These are phyloP conservation scores for Debaryomyces robertsiae DNA, from an alignment of 1,139 yeast genomes.

Conservation along the genomic window DNA sequence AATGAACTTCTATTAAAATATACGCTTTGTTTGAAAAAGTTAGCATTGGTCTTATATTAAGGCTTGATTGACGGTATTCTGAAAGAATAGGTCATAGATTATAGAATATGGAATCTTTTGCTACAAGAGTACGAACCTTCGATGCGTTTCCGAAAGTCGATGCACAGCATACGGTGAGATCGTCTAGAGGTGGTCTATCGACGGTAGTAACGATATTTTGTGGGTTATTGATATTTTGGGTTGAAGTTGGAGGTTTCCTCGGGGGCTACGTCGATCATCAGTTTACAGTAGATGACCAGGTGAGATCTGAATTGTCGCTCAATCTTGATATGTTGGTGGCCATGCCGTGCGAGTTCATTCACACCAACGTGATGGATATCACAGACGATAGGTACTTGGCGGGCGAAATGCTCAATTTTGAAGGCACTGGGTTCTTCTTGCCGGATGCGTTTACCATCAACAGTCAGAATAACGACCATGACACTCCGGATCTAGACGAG, in stretches of 20 bases:
- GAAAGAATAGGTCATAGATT: no score
- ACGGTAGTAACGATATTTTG: conserved; percentile 64
- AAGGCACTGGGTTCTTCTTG: conserved; percentile 58
- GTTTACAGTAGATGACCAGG: conserved; percentile 68
- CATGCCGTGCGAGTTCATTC: conserved; percentile 79
- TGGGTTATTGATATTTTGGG: conserved; percentile 72
- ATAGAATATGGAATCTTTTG: conserved; percentile 36
- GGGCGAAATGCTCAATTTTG: conserved; percentile 67
- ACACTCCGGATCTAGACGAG: conserved; percentile 68
- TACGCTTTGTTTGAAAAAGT: no score
- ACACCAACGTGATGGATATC: conserved; percentile 75
- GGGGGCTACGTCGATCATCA: conserved; percentile 84
- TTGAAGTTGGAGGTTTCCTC: conserved; percentile 82
- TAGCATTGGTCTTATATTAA: no score
- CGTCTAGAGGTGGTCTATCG: conserved; percentile 77
- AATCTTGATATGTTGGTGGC: conserved; percentile 81
- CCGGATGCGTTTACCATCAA: conserved; percentile 51
- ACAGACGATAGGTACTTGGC: conserved; percentile 81
- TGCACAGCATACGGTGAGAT: conserved; percentile 71
- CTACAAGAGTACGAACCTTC: conserved; percentile 58
- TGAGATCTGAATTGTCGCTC: conserved; percentile 62
- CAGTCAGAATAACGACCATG: conserved; percentile 48
- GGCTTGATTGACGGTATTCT: no score
- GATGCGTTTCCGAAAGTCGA: conserved; percentile 93
- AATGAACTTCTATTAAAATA: background rate